Evolutionary conservation across 768 basidiomycete genomes (phyloP), one percentile per base, ranked within the genome.

Genomic region (Tremella fuciformis): DNA sequence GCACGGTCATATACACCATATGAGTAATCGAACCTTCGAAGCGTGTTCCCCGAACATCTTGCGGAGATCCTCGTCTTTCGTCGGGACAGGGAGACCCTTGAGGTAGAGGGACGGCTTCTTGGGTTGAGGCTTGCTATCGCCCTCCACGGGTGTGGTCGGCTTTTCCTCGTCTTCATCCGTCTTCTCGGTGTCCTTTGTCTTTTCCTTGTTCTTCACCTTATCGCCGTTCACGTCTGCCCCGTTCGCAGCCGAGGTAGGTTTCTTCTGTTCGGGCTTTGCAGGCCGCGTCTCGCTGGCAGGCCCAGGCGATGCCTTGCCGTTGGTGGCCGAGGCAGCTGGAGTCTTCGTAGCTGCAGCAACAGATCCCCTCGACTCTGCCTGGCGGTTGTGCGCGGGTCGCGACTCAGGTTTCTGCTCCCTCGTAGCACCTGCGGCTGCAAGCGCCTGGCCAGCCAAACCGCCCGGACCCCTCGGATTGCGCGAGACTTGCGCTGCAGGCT

Each of bases 1-100:
- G 42, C 22, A 18, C 50, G 41, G 8, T 57, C 11, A 86, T 78
- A 73, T 87, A 88, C 19, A 22, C 22, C 18, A 46, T 13, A 51
- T 3, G 21, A 22, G 11, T 21, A 47, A 11, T 46, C 66, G 50
- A 40, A 68, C 67, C 57, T 61, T 66, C 48, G 56, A 58, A 13
- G 61, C 62, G 53, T 40, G n/a, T 2, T 18, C 54, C 18, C 44
- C 48, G 48, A 64, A 65, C 24, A 65, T 39, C 13, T 26, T 49
- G 47, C 58, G 65, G 21, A 67, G 41, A 42, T 64, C 62, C 53
- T 70, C 60, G 34, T 69, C 58, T 13, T 55, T 58, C n/a, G 48
- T 49, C 44, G 65, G 50, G 47, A 57, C 38, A 18, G 61, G 63
- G 42, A 67, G 46, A 53, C 60, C 58, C 48, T 70, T 74, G 54